phyloP scores from a whole-genome alignment of 2,329 filamentous ascomycete genomes.

The Elsinoe fawcettii region DNA sequence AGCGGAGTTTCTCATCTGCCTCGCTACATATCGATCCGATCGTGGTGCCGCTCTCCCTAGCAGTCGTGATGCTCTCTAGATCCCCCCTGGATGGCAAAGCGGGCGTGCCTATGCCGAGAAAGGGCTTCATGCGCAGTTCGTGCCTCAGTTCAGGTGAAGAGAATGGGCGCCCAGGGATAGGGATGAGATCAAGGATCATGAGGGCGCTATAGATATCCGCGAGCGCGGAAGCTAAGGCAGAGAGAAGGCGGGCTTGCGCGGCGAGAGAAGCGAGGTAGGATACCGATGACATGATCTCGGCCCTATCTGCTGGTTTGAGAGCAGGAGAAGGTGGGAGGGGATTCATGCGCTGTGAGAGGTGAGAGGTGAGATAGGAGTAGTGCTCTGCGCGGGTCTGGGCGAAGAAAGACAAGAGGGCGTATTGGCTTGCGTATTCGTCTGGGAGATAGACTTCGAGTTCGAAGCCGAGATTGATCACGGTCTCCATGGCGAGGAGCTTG shows the following conservation, averaged over 20 bases:
- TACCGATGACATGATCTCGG: conserved; percentile 18
- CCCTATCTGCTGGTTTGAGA: conserved; percentile 23
- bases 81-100: conserved; percentile 58
- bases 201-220: conserved; percentile 58
- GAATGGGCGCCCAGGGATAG: conserved; percentile 38
- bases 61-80: conserved; percentile 37
- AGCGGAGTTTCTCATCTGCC: conserved; percentile 26
- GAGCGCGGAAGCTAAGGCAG: conserved; percentile 28
- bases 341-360: conserved; percentile 39
- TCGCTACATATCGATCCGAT: conserved; percentile 15
- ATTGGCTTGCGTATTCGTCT: conserved; percentile 81
- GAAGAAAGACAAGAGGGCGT: conserved; percentile 35
- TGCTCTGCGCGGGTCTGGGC: conserved; percentile 19
- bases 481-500: conserved; percentile 82
- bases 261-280: conserved; percentile 26
- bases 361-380: conserved; percentile 63
- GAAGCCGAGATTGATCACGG: conserved; percentile 84
- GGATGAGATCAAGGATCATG: conserved; percentile 48
- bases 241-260: conserved; percentile 24
- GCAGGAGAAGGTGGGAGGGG: conserved; percentile 22
- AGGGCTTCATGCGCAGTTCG: conserved; percentile 81
- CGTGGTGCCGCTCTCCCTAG: background rate
- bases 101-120: conserved; percentile 60
- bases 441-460: conserved; percentile 84
- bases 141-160: conserved; percentile 62